phyloP scores from a whole-genome alignment of 805 yeast genomes.

The Peterozyma toletana region DNA sequence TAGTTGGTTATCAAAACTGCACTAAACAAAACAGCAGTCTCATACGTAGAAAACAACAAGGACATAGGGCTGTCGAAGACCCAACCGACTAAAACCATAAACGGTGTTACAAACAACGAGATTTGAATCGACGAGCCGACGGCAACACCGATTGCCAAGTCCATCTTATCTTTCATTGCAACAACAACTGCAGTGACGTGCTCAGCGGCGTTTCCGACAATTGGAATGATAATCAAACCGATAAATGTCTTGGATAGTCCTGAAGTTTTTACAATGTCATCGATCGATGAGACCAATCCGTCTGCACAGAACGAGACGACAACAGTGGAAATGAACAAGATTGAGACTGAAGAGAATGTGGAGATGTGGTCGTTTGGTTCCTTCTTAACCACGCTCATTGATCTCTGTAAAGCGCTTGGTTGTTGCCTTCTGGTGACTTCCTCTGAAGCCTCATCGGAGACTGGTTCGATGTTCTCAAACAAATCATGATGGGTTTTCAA shows the following conservation, averaged over 20 bases:
- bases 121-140: constrained; percentile 94
- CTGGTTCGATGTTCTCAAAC: constrained; percentile 46
- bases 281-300: constrained; percentile 88
- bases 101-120: constrained; percentile 92
- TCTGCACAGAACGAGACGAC: constrained; percentile 90
- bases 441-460: constrained; percentile 1
- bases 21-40: constrained; percentile 85
- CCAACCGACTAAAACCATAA: constrained; percentile 96
- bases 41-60: constrained; percentile 84
- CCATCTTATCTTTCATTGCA: constrained; percentile 96
- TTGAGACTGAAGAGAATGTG: constrained; percentile 43
- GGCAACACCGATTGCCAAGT: constrained; percentile 93
- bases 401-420: background rate
- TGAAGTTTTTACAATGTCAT: constrained; percentile 73
- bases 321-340: constrained; percentile 60
- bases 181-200: constrained; percentile 96
- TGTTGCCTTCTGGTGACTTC: constrained; percentile 1
- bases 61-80: constrained; percentile 85
- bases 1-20: constrained; percentile 85
- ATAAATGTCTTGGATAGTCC: constrained; percentile 93
- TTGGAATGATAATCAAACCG: constrained; percentile 89
- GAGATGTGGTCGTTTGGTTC: constrained; percentile 37
- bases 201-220: constrained; percentile 98
- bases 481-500: constrained; percentile 75
- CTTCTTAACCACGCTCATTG: constrained; percentile 11